Base-by-base conservation (phyloP, 768 basidiomycete species). In the Russula vinacea region DNA sequence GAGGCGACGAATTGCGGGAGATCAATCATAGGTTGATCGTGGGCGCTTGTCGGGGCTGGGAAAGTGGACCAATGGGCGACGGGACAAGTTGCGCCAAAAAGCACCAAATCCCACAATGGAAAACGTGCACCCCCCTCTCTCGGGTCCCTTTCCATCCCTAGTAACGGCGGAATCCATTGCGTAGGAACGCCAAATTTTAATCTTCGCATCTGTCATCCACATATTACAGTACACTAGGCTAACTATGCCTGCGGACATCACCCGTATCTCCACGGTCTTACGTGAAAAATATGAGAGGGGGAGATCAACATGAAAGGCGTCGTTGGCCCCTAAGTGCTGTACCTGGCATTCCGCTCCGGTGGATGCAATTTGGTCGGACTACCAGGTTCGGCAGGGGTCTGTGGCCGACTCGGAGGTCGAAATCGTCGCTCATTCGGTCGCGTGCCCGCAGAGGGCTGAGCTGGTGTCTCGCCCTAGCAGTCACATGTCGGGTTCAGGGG, bases 11-110 rank as follows among this genome's bases (percentile, higher is more conserved):
- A 29, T 45, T 37, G 42, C 5, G 45, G 45, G 29, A 19, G 35
- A 26, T 51, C 55, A 52, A 56, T 55, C 47, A 62, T 24, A 29
- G 62, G 44, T 24, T 37, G 17, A 7, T 35, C n/a, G 24, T 26
- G 16, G 22, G 62, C 62, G 62, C 62, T 40, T n/a, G 42, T 53
- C 1, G 49, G n/a, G 22, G 22, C 40, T 37, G 16, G 19, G 6
- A 53, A 52, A 40, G 40, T 24, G 22, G 39, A 63, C 17, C 29
- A 16, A 45, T 10, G 44, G n/a, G 49, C 24, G 11, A 29, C 9
- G 26, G 42, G 24, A 40, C 56, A 50, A 16, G 35, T 58, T 29
- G 50, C 42, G 56, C 16, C 35, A 37, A 32, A 16, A n/a, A 22
- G 35, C 32, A 35, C 17, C 47, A 37, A 32, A 22, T 37, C 62